Conservation (phyloP, 441 rosid species). For the Jatropha podagrica region DNA sequence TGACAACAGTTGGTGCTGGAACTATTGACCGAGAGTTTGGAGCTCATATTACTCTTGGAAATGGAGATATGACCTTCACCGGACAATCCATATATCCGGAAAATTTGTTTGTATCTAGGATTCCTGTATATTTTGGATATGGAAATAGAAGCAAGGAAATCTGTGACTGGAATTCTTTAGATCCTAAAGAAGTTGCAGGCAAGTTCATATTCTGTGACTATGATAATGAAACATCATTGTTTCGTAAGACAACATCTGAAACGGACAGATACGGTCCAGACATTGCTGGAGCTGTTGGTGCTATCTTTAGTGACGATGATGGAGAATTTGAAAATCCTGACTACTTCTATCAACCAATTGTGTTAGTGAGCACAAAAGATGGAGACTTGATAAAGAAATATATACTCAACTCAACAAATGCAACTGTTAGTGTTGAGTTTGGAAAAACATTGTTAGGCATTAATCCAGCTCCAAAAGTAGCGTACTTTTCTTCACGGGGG, state of each 20-base stretch:
- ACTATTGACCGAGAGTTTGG: constrained; percentile 60
- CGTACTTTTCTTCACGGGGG: constrained; percentile 39
- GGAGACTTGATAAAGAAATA: constrained; percentile 38
- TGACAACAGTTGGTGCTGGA: constrained; percentile 63
- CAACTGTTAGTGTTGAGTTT: constrained; percentile 39
- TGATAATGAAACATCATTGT: constrained; percentile 14
- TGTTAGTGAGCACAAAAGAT: constrained; percentile 22
- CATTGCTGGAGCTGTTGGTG: constrained; percentile 36
- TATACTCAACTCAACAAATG: constrained; percentile 24
- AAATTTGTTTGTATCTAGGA: constrained; percentile 30
- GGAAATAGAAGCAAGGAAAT: constrained; percentile 47
- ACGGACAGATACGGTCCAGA: constrained; percentile 18
- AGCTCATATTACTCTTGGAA: constrained; percentile 51
- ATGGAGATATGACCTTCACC: constrained; percentile 34
- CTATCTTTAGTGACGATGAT: constrained; percentile 28
- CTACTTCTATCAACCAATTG: constrained; percentile 34
- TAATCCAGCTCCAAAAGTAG: constrained; percentile 43
- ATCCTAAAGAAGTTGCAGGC: constrained; percentile 38
- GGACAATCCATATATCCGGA: constrained; percentile 46
- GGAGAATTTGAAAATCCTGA: constrained; percentile 18
- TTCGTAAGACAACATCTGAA: constrained; percentile 11
- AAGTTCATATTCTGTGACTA: constrained; percentile 50
- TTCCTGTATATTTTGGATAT: constrained; percentile 43
- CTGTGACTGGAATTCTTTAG: constrained; percentile 32
- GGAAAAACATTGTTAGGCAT: constrained; percentile 29